A percentile compares a stretch with the other conserved stretches of the same genome.
Evolutionary conservation across 371 early-diverging fungal genomes (phyloP).

Genomic region (Apophysomyces variabilis): DNA sequence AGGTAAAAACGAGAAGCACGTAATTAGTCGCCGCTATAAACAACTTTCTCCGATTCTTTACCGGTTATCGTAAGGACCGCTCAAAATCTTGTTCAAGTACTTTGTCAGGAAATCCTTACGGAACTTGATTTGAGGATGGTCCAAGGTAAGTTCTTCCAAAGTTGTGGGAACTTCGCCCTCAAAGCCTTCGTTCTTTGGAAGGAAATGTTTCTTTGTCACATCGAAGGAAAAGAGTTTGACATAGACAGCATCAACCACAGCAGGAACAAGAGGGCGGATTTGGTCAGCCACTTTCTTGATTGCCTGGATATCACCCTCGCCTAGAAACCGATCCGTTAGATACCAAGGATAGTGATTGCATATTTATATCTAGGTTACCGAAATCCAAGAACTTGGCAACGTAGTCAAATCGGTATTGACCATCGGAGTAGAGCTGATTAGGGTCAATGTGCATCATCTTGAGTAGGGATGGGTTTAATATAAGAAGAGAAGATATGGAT

Average conservation of each 20-base stretch:
- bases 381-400: conserved; percentile 74
- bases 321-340: conserved; percentile 15
- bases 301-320: conserved; percentile 50
- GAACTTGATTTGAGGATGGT: conserved; percentile 79
- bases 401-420: conserved; percentile 74
- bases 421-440: conserved; percentile 67
- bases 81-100: conserved; percentile 76
- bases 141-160: conserved; percentile 54
- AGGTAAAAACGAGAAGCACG: background rate
- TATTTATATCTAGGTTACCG: conserved; percentile 31
- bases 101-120: conserved; percentile 77
- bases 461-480: background rate
- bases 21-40: background rate
- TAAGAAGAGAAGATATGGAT: background rate
- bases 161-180: conserved; percentile 50
- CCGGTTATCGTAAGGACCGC: conserved; percentile 72
- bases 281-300: conserved; percentile 69
- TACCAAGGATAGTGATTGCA: background rate
- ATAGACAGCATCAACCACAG: conserved; percentile 80
- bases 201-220: conserved; percentile 65
- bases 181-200: conserved; percentile 75
- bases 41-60: conserved; percentile 1
- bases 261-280: conserved; percentile 75
- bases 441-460: conserved; percentile 64
- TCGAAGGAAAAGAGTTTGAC: conserved; percentile 64